These are phyloP conservation scores for Saccharomycopsis sp. DNA, from an alignment of 805 yeast genomes.

Conservation along the genomic window DNA sequence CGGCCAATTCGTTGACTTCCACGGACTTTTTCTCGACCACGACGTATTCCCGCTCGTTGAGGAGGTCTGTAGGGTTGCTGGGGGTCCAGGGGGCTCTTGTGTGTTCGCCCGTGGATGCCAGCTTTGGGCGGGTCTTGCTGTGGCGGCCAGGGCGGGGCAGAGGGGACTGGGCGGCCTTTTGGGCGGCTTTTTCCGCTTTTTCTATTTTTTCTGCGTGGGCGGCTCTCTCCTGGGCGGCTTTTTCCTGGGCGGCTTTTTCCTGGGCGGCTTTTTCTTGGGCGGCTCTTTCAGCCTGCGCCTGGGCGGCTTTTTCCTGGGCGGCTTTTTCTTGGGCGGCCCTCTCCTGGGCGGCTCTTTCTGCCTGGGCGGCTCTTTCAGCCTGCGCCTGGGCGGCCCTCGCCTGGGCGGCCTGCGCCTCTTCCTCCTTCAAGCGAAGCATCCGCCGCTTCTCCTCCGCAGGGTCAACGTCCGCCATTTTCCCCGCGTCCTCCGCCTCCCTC, in stretches of 20 bases:
- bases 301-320: too few species aligned
- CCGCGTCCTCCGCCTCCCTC: slow-evolving; percentile 15
- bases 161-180: not conserved
- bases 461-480: not conserved
- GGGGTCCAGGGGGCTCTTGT: slow-evolving; percentile 11
- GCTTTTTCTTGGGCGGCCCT: not conserved
- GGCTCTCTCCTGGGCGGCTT: slow-evolving; percentile 15
- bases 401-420: slow-evolving; percentile 4
- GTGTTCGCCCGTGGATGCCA: not conserved
- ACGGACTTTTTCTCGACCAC: slow-evolving; percentile 93
- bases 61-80: slow-evolving; percentile 14
- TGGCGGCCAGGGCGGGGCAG: not conserved
- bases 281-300: not conserved
- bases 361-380: not conserved
- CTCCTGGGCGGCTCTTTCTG: not conserved
- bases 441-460: not conserved
- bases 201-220: slow-evolving; percentile 24
- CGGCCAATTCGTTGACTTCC: slow-evolving; percentile 93
- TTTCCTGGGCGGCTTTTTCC: slow-evolving; percentile 4
- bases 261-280: slow-evolving; percentile 10
- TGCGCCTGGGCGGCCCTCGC: slow-evolving; percentile 2
- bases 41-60: slow-evolving; percentile 74
- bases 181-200: not conserved
- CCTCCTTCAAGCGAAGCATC: slow-evolving; percentile 12
- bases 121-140: not conserved